phyloP scores from a whole-genome alignment of 495 filamentous ascomycete genomes.

The Polyplosphaeria fusca region DNA sequence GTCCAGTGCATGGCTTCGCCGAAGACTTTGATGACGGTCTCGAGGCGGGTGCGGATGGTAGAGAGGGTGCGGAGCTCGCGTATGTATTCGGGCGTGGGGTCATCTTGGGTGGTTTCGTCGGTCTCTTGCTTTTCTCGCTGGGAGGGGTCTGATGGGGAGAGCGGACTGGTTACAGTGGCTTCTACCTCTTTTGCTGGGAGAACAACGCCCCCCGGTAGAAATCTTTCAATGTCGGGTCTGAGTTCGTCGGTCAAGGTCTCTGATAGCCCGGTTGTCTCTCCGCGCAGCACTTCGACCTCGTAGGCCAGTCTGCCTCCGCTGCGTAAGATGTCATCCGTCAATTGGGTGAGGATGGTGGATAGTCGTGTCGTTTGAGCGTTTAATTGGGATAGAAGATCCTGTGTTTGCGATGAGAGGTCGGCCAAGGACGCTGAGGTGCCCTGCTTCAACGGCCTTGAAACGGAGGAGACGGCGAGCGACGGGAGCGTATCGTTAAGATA shows the following conservation, averaged over 20 bases:
- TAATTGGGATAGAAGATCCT: conserved; percentile 78
- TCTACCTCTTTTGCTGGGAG: conserved; percentile 10
- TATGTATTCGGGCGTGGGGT: conserved; percentile 66
- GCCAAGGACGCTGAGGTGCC: conserved; percentile 59
- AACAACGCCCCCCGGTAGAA: conserved; percentile 56
- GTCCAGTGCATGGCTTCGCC: conserved; percentile 92
- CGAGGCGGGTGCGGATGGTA: conserved; percentile 74
- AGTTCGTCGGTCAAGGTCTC: conserved; percentile 73
- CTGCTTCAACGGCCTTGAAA: conserved; percentile 36
- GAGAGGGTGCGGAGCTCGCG: conserved; percentile 75
- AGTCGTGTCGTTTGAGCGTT: conserved; percentile 82
- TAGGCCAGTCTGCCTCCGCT: conserved; percentile 84
- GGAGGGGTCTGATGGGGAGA: background rate
- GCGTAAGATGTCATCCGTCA: conserved; percentile 92
- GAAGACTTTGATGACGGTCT: conserved; percentile 82
- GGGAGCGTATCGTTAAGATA: conserved; percentile 79
- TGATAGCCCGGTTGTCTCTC: conserved; percentile 73
- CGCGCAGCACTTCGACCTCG: conserved; percentile 88
- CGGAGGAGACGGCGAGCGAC: conserved; percentile 51
- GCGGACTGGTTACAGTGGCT: background rate
- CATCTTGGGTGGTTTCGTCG: conserved; percentile 23
- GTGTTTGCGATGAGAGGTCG: conserved; percentile 75
- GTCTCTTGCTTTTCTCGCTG: background rate
- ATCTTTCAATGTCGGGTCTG: conserved; percentile 64
- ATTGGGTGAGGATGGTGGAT: conserved; percentile 75